Evolutionary conservation across 1,139 yeast species (phyloP).

Genomic region (Candida frijolesensis): DNA sequence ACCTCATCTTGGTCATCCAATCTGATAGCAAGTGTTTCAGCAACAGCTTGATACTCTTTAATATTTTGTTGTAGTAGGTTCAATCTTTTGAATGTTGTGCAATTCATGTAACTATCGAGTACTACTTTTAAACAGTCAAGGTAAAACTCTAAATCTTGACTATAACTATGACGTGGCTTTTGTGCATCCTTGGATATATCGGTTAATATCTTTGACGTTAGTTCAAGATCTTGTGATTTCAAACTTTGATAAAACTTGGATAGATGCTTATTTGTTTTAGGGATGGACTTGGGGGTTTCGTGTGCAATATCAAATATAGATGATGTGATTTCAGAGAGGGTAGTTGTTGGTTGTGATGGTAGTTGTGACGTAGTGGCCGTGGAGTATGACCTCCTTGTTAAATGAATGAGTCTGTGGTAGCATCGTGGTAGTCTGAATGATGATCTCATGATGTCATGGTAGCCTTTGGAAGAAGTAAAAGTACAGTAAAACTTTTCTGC

Average conservation of each 20-base stretch:
- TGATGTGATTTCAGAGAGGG: slow-evolving; percentile 1
- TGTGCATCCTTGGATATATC: slow-evolving; percentile 2
- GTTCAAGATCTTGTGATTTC: slow-evolving; percentile 4
- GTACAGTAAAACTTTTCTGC: not conserved
- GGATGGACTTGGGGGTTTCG: not conserved
- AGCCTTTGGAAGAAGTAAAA: too few species aligned
- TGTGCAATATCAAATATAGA: slow-evolving; percentile 7
- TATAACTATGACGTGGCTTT: not conserved
- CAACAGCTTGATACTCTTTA: slow-evolving; percentile 6
- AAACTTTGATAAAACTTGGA: slow-evolving; percentile 5
- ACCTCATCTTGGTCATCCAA: not conserved
- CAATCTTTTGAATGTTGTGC: slow-evolving; percentile 1
- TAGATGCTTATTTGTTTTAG: not conserved
- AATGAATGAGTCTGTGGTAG: not conserved
- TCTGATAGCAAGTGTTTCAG: not conserved
- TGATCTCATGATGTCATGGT: not conserved
- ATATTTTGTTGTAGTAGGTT: slow-evolving; percentile 6
- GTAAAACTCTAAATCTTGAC: slow-evolving; percentile 5
- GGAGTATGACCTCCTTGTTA: not conserved
- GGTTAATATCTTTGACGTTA: slow-evolving; percentile 5
- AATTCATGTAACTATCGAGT: slow-evolving; percentile 6
- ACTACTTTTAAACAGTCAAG: slow-evolving; percentile 10
- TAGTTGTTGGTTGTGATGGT: not conserved
- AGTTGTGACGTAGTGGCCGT: not conserved
- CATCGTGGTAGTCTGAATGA: not conserved